Evolutionary conservation across 2,329 filamentous ascomycete genomes (phyloP).

Genomic region (Aspergillus viridinutans): DNA sequence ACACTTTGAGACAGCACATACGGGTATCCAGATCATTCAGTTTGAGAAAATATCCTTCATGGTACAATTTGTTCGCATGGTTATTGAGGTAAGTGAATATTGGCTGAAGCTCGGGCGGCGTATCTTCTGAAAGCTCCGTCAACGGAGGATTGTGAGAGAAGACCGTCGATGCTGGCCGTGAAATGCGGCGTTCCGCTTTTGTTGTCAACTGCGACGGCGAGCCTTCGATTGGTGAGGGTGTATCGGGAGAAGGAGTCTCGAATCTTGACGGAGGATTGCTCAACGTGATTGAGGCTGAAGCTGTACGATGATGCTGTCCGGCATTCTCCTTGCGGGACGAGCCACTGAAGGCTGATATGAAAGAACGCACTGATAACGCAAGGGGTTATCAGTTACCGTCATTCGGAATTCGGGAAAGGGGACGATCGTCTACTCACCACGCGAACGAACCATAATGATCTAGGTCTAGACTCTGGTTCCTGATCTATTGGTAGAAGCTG

Average conservation of each 20-base stretch:
- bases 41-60: constrained; percentile 97
- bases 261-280: constrained; percentile 21
- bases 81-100: constrained; percentile 93
- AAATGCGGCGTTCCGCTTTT: constrained; percentile 49
- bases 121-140: constrained; percentile 81
- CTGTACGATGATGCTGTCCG: constrained; percentile 25
- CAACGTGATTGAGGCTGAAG: constrained; percentile 17
- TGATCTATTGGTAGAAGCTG: constrained; percentile 3
- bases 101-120: constrained; percentile 85
- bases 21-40: constrained; percentile 89
- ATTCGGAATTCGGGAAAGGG: neutral
- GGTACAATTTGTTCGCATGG: constrained; percentile 93
- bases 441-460: constrained; percentile 33
- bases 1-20: constrained; percentile 48
- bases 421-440: constrained; percentile 28
- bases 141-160: constrained; percentile 79
- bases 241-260: constrained; percentile 34
- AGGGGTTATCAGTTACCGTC: constrained; percentile 18
- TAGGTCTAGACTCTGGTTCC: constrained; percentile 6
- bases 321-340: constrained; percentile 35
- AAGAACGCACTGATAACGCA: constrained; percentile 67
- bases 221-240: constrained; percentile 31
- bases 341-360: constrained; percentile 62
- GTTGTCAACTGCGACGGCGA: constrained; percentile 40
- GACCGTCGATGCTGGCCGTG: constrained; percentile 78